Percentiles rank a stretch among this genome's conserved stretches.
Evolutionary conservation across 345 rosid species (phyloP).

Genomic region (Salix arbutifolia): DNA sequence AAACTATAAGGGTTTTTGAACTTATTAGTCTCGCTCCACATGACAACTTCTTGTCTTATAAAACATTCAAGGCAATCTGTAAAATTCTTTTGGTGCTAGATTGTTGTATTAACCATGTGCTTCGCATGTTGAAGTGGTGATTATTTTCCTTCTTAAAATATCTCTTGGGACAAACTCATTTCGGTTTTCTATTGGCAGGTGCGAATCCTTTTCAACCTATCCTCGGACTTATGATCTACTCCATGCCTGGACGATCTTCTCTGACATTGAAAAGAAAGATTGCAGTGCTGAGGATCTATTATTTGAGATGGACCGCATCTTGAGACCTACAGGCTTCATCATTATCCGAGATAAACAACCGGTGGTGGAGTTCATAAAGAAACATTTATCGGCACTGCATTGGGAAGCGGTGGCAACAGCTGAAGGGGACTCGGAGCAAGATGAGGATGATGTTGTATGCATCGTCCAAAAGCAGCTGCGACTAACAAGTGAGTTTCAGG

Average conservation of each 20-base stretch:
- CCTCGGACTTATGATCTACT: constrained; percentile 79
- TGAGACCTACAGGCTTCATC: constrained; percentile 77
- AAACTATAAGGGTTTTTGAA: background rate
- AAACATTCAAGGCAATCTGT: background rate
- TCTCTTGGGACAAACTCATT: background rate
- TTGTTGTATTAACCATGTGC: background rate
- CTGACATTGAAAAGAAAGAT: constrained; percentile 47
- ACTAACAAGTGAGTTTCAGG: constrained; percentile 77
- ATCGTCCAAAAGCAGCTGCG: constrained; percentile 74
- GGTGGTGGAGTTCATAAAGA: constrained; percentile 57
- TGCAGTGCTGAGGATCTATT: constrained; percentile 80
- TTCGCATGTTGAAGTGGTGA: background rate
- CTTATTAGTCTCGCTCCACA: background rate
- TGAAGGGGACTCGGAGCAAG: constrained; percentile 48
- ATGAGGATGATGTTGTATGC: constrained; percentile 48
- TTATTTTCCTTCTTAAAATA: background rate
- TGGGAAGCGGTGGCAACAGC: constrained; percentile 72
- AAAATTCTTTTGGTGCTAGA: background rate
- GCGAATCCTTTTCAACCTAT: constrained; percentile 85
- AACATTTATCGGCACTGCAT: constrained; percentile 64
- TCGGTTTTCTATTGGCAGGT: constrained; percentile 43
- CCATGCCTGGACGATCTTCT: constrained; percentile 20
- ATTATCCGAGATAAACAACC: constrained; percentile 68
- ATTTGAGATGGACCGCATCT: constrained; percentile 89
- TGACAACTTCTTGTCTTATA: background rate